Percentiles rank a stretch among this genome's conserved stretches.
Conservation (phyloP, 441 rosid species). For the Adansonia rubrostipa region DNA sequence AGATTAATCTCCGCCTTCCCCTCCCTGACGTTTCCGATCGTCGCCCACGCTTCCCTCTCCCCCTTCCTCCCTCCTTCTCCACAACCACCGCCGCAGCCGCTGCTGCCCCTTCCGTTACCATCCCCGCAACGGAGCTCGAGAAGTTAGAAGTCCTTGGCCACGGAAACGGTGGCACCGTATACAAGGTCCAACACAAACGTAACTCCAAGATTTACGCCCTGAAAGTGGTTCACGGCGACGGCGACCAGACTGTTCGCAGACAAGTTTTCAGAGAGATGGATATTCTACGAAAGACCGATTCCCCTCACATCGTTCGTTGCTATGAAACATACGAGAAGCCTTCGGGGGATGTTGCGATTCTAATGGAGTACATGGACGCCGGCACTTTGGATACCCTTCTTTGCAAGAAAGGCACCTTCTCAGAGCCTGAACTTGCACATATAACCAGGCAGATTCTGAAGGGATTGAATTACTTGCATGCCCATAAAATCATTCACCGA, state of each 20-base stretch:
- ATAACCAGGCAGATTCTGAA: slow-evolving; percentile 68
- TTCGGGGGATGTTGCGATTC: slow-evolving; percentile 62
- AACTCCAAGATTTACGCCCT: slow-evolving; percentile 67
- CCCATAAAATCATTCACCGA: slow-evolving; percentile 73
- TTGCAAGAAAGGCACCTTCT: slow-evolving; percentile 45
- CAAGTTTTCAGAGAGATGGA: slow-evolving; percentile 76
- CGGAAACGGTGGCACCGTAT: slow-evolving; percentile 85
- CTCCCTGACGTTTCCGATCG: slow-evolving; percentile 66
- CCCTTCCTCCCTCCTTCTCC: slow-evolving; percentile 44
- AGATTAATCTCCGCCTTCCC: slow-evolving; percentile 82
- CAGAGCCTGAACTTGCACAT: slow-evolving; percentile 55
- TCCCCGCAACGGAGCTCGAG: slow-evolving; percentile 57
- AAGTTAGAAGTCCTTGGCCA: slow-evolving; percentile 73
- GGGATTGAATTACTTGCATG: slow-evolving; percentile 72
- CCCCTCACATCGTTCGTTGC: slow-evolving; percentile 65
- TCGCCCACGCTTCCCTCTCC: slow-evolving; percentile 62
- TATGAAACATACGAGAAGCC: slow-evolving; percentile 65
- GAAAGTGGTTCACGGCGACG: slow-evolving; percentile 68
- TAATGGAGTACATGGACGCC: slow-evolving; percentile 84
- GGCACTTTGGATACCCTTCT: slow-evolving; percentile 69
- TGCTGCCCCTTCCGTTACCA: slow-evolving; percentile 21
- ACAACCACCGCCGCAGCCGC: slow-evolving; percentile 24
- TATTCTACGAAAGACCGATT: slow-evolving; percentile 82
- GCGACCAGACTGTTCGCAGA: slow-evolving; percentile 59
- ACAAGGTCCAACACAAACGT: slow-evolving; percentile 64